phyloP scores from a whole-genome alignment of 176 grass and related monocot genomes.

The Bromus sterilis region DNA sequence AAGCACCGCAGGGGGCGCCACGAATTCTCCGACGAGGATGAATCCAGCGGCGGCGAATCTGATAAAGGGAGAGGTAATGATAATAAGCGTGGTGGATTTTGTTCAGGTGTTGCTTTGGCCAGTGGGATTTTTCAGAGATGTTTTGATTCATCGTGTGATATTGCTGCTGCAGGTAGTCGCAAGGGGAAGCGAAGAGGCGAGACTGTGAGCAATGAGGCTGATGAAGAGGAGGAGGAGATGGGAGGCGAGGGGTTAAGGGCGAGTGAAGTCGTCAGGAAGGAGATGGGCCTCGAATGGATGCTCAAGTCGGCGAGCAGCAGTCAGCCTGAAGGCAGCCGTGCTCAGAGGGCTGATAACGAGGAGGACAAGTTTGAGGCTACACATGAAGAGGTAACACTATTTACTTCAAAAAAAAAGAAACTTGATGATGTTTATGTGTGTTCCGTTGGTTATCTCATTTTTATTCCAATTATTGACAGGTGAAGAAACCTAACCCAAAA shows the following conservation, averaged over 20 bases:
- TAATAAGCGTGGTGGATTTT: not conserved
- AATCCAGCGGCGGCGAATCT: conserved; percentile 22
- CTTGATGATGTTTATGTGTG: not conserved
- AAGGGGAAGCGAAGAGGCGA: not conserved
- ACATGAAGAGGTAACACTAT: conserved; percentile 52
- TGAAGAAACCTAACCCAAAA: conserved; percentile 42
- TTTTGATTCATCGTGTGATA: not conserved
- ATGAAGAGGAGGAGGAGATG: conserved; percentile 21
- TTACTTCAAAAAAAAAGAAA: not conserved
- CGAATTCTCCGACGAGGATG: conserved; percentile 30
- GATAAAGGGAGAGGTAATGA: conserved; percentile 29
- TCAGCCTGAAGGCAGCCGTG: conserved; percentile 18
- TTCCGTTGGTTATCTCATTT: not conserved
- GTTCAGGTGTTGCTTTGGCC: not conserved
- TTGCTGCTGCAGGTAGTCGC: conserved; percentile 14
- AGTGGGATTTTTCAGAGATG: not conserved
- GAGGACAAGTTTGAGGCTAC: conserved; percentile 8
- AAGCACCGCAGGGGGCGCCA: conserved; percentile 6
- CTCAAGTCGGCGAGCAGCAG: conserved; percentile 48
- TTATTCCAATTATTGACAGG: conserved; percentile 25
- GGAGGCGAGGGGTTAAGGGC: conserved; percentile 17
- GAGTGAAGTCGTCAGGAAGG: conserved; percentile 65
- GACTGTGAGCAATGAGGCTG: conserved; percentile 9
- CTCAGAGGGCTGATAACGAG: conserved; percentile 15
- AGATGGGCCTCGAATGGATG: conserved; percentile 98